Evolutionary conservation across 2,329 filamentous ascomycete species (phyloP).

Genomic region (Neofusicoccum parvum): DNA sequence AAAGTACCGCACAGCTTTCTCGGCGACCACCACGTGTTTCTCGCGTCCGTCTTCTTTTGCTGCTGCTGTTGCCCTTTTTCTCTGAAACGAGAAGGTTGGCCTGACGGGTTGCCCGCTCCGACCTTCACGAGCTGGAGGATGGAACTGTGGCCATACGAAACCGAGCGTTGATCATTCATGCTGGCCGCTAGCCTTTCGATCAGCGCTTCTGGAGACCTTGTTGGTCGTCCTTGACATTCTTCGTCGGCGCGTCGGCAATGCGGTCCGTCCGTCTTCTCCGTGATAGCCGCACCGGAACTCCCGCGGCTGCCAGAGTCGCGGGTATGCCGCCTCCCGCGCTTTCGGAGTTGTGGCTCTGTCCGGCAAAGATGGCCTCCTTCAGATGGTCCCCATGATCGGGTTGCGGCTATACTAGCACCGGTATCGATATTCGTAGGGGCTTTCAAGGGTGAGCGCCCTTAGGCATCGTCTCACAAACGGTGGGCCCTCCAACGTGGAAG

Average conservation of each 20-base stretch:
- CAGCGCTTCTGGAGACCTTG: neutral
- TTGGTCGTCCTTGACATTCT: too few relatives aligned
- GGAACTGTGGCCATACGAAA: neutral
- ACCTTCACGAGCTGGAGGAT: neutral
- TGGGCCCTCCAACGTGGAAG: too few relatives aligned
- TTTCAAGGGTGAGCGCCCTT: too few relatives aligned
- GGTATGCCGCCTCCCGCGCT: neutral
- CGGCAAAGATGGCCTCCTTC: neutral
- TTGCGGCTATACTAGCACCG: too few relatives aligned
- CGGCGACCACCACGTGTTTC: neutral
- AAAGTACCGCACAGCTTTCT: neutral
- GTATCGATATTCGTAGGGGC: too few relatives aligned
- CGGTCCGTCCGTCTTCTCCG: neutral
- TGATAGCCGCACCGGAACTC: neutral
- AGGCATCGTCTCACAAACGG: too few relatives aligned
- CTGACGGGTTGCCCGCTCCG: neutral
- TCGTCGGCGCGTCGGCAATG: neutral
- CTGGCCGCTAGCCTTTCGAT: neutral
- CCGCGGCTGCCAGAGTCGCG: neutral
- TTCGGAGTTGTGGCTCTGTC: neutral
- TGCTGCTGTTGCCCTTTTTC: neutral
- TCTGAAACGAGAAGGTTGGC: slow-evolving; percentile 9
- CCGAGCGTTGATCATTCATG: slow-evolving; percentile 3
- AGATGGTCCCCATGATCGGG: too few relatives aligned
- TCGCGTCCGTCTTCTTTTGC: neutral